A percentile compares a stretch with the other conserved stretches of the same genome.
phyloP scores from a whole-genome alignment of 345 rosid genomes.

The Theobroma cacao region DNA sequence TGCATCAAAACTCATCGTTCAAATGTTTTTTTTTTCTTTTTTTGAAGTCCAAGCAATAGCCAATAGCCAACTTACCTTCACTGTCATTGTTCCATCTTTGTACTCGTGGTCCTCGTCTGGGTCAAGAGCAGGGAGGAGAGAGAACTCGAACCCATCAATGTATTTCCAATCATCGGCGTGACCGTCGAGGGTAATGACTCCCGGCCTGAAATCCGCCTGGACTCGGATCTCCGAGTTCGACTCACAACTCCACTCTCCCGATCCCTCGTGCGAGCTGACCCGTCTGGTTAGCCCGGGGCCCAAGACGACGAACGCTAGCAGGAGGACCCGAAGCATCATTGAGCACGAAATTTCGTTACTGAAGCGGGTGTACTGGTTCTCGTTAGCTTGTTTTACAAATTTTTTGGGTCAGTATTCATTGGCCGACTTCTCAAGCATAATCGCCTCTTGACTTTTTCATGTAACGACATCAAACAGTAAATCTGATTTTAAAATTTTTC shows the following conservation, averaged over 20 bases:
- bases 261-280: conserved; percentile 70
- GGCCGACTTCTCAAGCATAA: background rate
- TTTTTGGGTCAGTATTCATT: background rate
- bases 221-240: conserved; percentile 56
- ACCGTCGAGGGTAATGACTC: conserved; percentile 81
- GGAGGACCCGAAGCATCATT: conserved; percentile 29
- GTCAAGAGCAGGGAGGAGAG: conserved; percentile 90
- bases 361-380: background rate
- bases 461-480: background rate
- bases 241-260: conserved; percentile 90
- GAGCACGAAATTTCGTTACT: conserved; percentile 4
- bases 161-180: conserved; percentile 81
- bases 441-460: background rate
- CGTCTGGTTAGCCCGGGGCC: conserved; percentile 17
- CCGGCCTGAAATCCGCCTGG: conserved; percentile 69
- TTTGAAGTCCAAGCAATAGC: conserved; percentile 4
- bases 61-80: conserved; percentile 90
- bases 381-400: background rate
- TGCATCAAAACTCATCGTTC: background rate
- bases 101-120: conserved; percentile 82
- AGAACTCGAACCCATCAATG: conserved; percentile 70
- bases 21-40: background rate
- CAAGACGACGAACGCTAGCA: conserved; percentile 23
- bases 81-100: conserved; percentile 68
- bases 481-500: too few species aligned